Conservation (phyloP, 495 filamentous ascomycete species). For the Neurospora intermedia region DNA sequence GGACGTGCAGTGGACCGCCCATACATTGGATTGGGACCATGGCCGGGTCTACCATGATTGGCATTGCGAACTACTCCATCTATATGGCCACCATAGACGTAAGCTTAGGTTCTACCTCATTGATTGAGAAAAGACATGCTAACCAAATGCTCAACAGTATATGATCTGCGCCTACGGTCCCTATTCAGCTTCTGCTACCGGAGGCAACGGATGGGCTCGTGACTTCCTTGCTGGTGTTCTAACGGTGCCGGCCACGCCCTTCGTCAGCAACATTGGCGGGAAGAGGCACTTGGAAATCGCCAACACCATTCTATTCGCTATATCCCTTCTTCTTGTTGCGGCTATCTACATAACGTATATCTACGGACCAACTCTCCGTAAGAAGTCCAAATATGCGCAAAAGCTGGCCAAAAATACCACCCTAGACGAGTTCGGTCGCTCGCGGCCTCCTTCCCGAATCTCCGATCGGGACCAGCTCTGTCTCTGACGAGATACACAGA, state of each 20-base stretch:
- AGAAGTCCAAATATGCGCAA: conserved; percentile 65
- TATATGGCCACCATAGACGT: conserved; percentile 71
- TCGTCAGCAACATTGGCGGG: conserved; percentile 52
- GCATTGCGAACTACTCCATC: conserved; percentile 59
- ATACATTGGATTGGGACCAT: conserved; percentile 53
- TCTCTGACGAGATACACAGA: neutral
- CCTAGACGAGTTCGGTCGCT: conserved; percentile 2
- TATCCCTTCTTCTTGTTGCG: conserved; percentile 57
- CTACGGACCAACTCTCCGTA: conserved; percentile 57
- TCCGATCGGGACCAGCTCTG: neutral
- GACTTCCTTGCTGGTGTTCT: conserved; percentile 77
- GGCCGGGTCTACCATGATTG: conserved; percentile 50
- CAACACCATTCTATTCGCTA: conserved; percentile 59
- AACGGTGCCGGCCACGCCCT: conserved; percentile 64
- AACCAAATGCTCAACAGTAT: conserved; percentile 29
- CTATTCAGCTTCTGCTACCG: conserved; percentile 69
- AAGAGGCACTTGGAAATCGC: conserved; percentile 50
- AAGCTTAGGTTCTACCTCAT: neutral
- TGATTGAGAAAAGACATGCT: neutral
- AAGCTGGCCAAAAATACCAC: conserved; percentile 33
- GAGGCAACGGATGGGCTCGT: conserved; percentile 58
- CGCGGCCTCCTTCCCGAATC: neutral
- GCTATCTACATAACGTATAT: conserved; percentile 72
- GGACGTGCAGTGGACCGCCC: conserved; percentile 51
- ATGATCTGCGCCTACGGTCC: conserved; percentile 75